A percentile compares a stretch with the other conserved stretches of the same genome.
These are phyloP conservation scores for Stephania cephalantha DNA, from an alignment of 164 flowering plant species.

Conservation along the genomic window DNA sequence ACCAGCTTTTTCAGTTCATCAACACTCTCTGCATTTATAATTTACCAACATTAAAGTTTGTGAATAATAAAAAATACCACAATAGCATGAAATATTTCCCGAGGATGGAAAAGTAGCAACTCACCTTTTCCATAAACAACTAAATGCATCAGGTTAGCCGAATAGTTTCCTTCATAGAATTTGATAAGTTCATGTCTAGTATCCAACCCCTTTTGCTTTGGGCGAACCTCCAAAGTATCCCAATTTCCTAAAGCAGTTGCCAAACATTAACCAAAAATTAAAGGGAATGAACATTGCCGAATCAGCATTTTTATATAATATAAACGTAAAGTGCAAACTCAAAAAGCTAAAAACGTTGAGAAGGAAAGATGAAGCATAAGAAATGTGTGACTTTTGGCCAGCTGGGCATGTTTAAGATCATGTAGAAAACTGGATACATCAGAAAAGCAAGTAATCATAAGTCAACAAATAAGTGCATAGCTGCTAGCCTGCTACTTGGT, in stretches of 20 bases:
- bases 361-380: neutral
- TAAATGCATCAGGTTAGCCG: slow-evolving; percentile 93
- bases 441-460: no score
- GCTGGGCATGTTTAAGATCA: no score
- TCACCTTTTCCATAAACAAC: slow-evolving; percentile 79
- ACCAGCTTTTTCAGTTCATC: slow-evolving; percentile 68
- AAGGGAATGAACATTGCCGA: neutral
- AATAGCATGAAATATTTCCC: neutral
- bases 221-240: slow-evolving; percentile 87
- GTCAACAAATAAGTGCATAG: no score
- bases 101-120: slow-evolving; percentile 4
- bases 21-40: slow-evolving; percentile 46
- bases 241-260: slow-evolving; percentile 54
- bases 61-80: neutral
- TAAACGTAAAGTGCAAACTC: neutral
- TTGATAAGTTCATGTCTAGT: slow-evolving; percentile 72
- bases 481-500: no score
- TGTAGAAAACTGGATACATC: no score
- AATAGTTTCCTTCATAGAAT: slow-evolving; percentile 75
- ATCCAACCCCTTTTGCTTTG: slow-evolving; percentile 74
- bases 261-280: neutral
- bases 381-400: no score
- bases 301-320: neutral
- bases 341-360: neutral
- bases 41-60: slow-evolving; percentile 6